A percentile compares a stretch with the other conserved stretches of the same genome.
Conservation (phyloP, 2,329 filamentous ascomycete genomes). For the Ploettnerulaceae sp. region DNA sequence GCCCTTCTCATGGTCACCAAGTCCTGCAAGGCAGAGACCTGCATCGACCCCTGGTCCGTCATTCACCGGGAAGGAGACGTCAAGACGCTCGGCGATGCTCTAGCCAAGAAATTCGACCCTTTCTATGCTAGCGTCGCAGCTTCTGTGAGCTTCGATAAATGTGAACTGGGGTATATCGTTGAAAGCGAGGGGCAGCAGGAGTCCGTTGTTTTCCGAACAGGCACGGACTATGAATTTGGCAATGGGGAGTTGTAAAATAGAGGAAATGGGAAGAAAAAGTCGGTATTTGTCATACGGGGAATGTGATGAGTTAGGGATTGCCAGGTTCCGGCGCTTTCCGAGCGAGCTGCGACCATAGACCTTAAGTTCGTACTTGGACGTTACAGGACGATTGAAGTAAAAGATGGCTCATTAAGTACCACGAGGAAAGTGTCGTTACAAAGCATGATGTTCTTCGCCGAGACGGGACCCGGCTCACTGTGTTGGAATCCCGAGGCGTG, state of each 20-base stretch:
- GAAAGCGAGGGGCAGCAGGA: conserved; percentile 45
- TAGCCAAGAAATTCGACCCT: conserved; percentile 43
- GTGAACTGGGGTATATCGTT: conserved; percentile 51
- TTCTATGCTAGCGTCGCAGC: conserved; percentile 48
- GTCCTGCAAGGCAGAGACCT: conserved; percentile 51
- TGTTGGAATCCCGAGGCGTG: no score
- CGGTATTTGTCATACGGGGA: no score
- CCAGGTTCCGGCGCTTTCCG: no score
- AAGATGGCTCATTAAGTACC: no score
- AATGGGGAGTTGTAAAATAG: not conserved
- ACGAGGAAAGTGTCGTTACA: no score
- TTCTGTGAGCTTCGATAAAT: conserved; percentile 48
- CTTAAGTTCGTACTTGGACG: no score
- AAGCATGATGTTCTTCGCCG: no score
- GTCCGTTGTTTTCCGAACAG: conserved; percentile 7
- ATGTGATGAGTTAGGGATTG: no score
- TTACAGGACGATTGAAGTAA: no score
- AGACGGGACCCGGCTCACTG: no score
- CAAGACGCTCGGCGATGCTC: conserved; percentile 45
- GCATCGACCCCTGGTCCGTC: conserved; percentile 51
- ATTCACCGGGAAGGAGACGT: conserved; percentile 51
- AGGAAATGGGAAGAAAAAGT: not conserved
- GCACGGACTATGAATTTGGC: not conserved
- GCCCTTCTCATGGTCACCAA: conserved; percentile 56
- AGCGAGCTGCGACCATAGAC: no score